Evolutionary conservation across 2,329 filamentous ascomycete genomes (phyloP), one percentile per base, ranked within the genome.

Genomic region (Fusarium protoensiforme): DNA sequence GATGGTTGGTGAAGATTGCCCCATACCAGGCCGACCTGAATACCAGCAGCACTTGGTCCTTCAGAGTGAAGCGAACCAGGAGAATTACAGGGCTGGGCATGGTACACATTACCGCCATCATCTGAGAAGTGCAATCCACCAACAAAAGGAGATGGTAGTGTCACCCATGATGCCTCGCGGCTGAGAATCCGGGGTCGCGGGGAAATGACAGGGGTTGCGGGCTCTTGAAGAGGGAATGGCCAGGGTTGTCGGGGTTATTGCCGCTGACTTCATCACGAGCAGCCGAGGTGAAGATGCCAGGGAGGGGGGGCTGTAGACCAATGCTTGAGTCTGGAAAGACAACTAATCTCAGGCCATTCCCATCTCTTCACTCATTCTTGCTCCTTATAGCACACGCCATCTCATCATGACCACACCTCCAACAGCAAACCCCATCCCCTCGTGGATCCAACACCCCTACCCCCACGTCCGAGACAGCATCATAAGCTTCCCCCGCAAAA

Each of bases 401-500:
- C 20, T 31, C 39, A 31, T 7, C 27, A 78, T 78, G 75, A 70
- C 78, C 18, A 73, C 73, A 7, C 71, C 71, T 13, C 61, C 66
- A 43, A 77, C 73, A 46, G 79, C 67, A 64, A 79, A 78, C 68
- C 70, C 76, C 4, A 75, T 82, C 75, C 80, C 80, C 5, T 70
- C 69, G 38, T 82, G 81, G 82, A 79, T 84, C 51, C 54, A 79
- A 59, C 77, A 74, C 14, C 74, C 78, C 1, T 80, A 81, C 33
- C 80, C 80, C 33, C 74, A 81, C 27, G 67, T 82, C 38, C 70
- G 79, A 20, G 72, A 81, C 69, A 78, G 75, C 68, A 69, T 82
- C 31, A 63, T 85, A 43, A 79, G 80, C 24, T 86, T 85, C 71
- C 85, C 85, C 7, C 78, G 79, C 6, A 78, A 81, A 22, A 79